Base-by-base conservation (phyloP, 2,329 filamentous ascomycete species). In the Fusarium burgessii region DNA sequence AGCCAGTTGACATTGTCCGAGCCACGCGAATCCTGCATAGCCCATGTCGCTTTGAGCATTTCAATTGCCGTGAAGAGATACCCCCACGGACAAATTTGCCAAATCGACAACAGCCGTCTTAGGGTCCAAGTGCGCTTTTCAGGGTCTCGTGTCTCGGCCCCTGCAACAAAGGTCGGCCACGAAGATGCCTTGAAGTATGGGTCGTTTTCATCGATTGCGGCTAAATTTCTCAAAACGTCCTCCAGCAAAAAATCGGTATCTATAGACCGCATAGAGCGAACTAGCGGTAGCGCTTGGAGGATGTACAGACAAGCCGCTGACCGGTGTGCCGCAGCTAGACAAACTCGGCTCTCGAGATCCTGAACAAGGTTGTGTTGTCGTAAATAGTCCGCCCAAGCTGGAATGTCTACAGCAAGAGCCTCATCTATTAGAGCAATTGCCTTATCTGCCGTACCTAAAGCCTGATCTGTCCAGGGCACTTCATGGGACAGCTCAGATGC, bases 121-220 rank as follows among this genome's bases (percentile, higher is more conserved):
- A 87, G 78, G n/a, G 86, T 82, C 87, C 87, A 89, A 6, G 78
- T 80, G 41, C 87, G 81, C 61, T 84, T 84, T 38, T 80, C 78
- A 0, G 79, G 77, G 57, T 86, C 82, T 43, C 82, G 82, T 6
- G 85, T 85, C 72, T 89, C 87, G 0, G 87, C 87, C 3, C 88
- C 88, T 5, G 86, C 86, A 33, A 90, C 83, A 68, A 89, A 89
- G 1, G 87, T 81, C 3, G 88, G 87, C 87, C 87, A 90, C n/a
- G 85, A 85, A 5, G 87, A 88, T 11, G 85, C 88, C 74, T 89
- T 89, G 80, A 88, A 89, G 43, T 88, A 82, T 10, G 84, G 82
- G 71, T 88, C 86, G 5, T 80, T 77, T 23, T 83, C 81, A 32
- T 80, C 80, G 38, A 90, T 82, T 57, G 81, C 79, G 9, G 83